These are phyloP conservation scores for Cordyceps fumosorosea DNA, from an alignment of 2,329 filamentous ascomycete genomes.

Conservation along the genomic window DNA sequence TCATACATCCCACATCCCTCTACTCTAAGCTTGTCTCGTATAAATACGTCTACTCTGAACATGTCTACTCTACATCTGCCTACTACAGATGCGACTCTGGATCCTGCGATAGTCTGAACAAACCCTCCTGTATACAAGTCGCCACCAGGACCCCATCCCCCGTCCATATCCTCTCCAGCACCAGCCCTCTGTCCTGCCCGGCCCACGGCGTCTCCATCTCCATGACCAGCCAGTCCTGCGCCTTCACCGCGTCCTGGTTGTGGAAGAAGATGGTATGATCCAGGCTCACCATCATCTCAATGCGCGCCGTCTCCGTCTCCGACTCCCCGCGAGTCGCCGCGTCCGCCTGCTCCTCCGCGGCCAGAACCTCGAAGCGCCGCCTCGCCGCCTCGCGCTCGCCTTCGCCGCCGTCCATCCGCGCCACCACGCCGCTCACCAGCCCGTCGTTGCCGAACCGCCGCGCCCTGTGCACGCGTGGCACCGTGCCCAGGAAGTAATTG, in stretches of 20 bases:
- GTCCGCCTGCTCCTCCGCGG: constrained; percentile 3
- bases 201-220: constrained; percentile 14
- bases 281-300: constrained; percentile 11
- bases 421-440: background rate
- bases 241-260: background rate
- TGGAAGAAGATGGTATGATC: constrained; percentile 12
- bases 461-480: constrained; percentile 10
- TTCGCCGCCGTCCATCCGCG: background rate
- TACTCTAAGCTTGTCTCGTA: too few species aligned
- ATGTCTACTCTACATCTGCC: background rate
- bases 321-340: background rate
- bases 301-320: background rate
- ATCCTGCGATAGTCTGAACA: background rate
- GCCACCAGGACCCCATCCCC: background rate
- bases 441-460: background rate
- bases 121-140: constrained; percentile 7
- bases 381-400: background rate
- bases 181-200: constrained; percentile 8
- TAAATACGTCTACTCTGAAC: background rate
- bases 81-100: background rate
- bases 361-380: background rate
- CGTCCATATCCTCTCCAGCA: constrained; percentile 10
- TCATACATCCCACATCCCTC: too few species aligned
- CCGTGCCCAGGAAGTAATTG: constrained; percentile 11
- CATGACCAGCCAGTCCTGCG: constrained; percentile 11